Evolutionary conservation across 352 stramenopile species (phyloP).

Genomic region (Globisporangium barbulae): DNA sequence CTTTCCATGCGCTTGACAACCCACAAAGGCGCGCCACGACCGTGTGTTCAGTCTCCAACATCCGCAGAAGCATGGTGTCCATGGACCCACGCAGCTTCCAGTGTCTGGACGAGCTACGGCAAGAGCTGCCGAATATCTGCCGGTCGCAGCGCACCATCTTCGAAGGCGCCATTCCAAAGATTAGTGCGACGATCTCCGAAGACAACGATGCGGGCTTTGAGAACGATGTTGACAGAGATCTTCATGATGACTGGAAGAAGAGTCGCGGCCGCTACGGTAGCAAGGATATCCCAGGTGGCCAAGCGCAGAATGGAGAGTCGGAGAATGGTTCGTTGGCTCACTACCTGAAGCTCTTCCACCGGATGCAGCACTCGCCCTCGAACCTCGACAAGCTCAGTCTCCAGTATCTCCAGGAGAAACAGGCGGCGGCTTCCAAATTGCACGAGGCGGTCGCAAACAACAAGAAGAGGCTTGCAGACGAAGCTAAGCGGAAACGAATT

Average conservation of each 20-base stretch:
- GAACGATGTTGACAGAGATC: background rate
- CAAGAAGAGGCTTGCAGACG: constrained; percentile 17
- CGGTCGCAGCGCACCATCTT: constrained; percentile 14
- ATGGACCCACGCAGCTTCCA: constrained; percentile 40
- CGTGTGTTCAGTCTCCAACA: constrained; percentile 31
- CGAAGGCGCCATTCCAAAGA: background rate
- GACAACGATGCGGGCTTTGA: constrained; percentile 10
- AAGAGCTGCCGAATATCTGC: constrained; percentile 35
- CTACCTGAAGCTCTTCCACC: constrained; percentile 35
- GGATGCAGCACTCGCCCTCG: constrained; percentile 29
- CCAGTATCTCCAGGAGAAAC: constrained; percentile 30
- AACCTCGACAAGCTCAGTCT: constrained; percentile 35
- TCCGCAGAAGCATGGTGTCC: constrained; percentile 26
- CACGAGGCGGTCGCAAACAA: constrained; percentile 32
- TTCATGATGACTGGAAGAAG: background rate
- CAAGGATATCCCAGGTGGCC: background rate
- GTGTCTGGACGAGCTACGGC: constrained; percentile 37
- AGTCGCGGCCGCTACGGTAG: background rate
- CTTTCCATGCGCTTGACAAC: background rate
- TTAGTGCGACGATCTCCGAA: background rate
- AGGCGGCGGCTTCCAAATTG: constrained; percentile 24
- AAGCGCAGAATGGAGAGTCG: background rate
- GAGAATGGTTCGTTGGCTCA: constrained; percentile 15
- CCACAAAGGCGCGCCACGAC: constrained; percentile 11
- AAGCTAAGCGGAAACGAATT: constrained; percentile 17